Evolutionary conservation across 306 rosid species (phyloP).

Genomic region (Cucurbita ficifolia): DNA sequence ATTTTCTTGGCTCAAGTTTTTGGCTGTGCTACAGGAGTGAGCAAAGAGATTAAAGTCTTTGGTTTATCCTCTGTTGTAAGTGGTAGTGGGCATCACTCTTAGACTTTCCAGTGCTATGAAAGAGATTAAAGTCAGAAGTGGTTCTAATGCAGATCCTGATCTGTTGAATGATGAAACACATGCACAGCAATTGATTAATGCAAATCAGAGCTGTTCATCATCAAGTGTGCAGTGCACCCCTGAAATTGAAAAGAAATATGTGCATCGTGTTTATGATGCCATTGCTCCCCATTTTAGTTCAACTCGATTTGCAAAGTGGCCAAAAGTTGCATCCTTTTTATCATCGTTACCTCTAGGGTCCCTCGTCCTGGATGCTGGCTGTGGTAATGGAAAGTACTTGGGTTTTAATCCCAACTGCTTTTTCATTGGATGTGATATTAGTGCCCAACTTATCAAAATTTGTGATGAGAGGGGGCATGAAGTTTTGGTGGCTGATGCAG

Average conservation of each 20-base stretch:
- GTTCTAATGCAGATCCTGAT: conserved; percentile 17
- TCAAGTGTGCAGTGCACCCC: conserved; percentile 44
- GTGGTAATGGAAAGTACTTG: conserved; percentile 86
- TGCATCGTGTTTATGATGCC: conserved; percentile 81
- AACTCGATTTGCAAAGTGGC: conserved; percentile 90
- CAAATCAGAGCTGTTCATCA: conserved; percentile 16
- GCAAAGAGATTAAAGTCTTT: conserved; percentile 1
- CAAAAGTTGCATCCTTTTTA: conserved; percentile 68
- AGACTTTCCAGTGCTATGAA: conserved; percentile 29
- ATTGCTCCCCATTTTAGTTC: conserved; percentile 90
- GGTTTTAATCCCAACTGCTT: conserved; percentile 49
- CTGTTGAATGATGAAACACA: conserved; percentile 23
- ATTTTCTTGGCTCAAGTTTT: conserved; percentile 12
- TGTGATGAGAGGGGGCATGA: conserved; percentile 71
- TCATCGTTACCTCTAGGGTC: conserved; percentile 63
- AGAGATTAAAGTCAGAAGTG: conserved; percentile 29
- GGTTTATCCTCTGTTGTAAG: conserved; percentile 11
- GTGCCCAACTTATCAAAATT: conserved; percentile 63
- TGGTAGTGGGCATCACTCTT: conserved; percentile 13
- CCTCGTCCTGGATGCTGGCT: conserved; percentile 78
- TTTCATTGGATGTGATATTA: conserved; percentile 78
- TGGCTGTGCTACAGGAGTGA: conserved; percentile 20
- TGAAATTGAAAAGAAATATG: conserved; percentile 85
- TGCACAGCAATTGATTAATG: conserved; percentile 17
- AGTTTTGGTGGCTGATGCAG: conserved; percentile 78